phyloP scores from a whole-genome alignment of 139 green algal species.

The Mychonastes homosphaera region DNA sequence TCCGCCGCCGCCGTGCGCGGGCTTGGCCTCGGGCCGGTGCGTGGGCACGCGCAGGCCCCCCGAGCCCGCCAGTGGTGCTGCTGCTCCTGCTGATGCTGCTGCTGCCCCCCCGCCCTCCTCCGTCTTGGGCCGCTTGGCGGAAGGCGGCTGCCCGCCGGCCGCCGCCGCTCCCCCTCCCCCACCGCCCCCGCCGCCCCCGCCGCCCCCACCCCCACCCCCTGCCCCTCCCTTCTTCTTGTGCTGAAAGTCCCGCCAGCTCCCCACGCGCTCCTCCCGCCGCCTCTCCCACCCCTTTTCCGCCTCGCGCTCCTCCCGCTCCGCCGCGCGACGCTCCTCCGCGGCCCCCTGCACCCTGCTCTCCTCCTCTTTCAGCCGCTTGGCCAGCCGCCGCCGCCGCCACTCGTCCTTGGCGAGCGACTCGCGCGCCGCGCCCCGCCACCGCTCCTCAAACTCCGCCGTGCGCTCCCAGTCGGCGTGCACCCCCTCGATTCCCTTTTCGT shows the following conservation, averaged over 20 bases:
- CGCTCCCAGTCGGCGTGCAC: constrained; percentile 63
- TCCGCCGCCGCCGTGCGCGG: too few species aligned
- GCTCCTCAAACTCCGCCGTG: constrained; percentile 74
- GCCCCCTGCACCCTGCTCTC: neutral
- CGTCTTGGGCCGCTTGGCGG: too few species aligned
- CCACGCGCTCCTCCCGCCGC: constrained; percentile 60
- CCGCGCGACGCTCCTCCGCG: constrained; percentile 28
- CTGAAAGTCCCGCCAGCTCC: constrained; percentile 65
- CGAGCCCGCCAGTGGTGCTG: too few species aligned
- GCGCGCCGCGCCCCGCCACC: constrained; percentile 63
- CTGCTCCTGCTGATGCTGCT: too few species aligned
- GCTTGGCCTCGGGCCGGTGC: too few species aligned
- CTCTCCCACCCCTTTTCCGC: constrained; percentile 76
- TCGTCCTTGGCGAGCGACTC: constrained; percentile 71
- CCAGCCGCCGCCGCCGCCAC: constrained; percentile 63
- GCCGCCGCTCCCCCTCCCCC: too few species aligned
- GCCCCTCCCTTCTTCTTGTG: constrained; percentile 34
- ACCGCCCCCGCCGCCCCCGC: too few species aligned
- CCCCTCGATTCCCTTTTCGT: constrained; percentile 54
- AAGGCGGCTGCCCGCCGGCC: too few species aligned
- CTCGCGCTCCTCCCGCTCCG: constrained; percentile 46
- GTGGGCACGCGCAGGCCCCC: too few species aligned
- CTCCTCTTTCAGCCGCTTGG: constrained; percentile 42
- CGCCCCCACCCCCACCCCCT: neutral
- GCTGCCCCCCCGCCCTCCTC: too few species aligned